These are phyloP conservation scores for Phaseolus coccineus DNA, from an alignment of 331 rosid species.

Conservation along the genomic window DNA sequence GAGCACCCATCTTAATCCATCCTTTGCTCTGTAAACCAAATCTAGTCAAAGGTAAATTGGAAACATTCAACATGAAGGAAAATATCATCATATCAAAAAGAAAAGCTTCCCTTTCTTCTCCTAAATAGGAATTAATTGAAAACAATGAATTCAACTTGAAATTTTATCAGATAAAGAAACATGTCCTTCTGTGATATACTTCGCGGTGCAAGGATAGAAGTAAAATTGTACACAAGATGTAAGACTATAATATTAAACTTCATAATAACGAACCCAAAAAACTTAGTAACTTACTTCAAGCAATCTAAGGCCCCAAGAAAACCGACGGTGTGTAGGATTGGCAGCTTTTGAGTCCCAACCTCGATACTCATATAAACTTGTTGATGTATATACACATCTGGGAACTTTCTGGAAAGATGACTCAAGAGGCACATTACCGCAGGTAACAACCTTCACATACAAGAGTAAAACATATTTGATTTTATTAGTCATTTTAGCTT, in stretches of 20 bases:
- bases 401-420: constrained; percentile 93
- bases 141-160: constrained; percentile 18
- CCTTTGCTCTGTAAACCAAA: constrained; percentile 13
- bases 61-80: constrained; percentile 13
- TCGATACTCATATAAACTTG: constrained; percentile 87
- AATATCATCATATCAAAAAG: not conserved
- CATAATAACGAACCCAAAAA: constrained; percentile 25
- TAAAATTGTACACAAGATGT: not conserved
- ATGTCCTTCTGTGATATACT: constrained; percentile 4
- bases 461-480: constrained; percentile 44
- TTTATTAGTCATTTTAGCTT: constrained; percentile 35
- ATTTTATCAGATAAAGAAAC: constrained; percentile 1
- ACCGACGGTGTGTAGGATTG: constrained; percentile 81
- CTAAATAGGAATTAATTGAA: constrained; percentile 26
- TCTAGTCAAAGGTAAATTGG: constrained; percentile 8
- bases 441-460: constrained; percentile 87
- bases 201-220: not conserved
- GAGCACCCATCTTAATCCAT: not conserved
- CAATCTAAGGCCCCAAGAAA: constrained; percentile 93
- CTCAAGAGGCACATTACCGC: constrained; percentile 97
- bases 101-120: not conserved
- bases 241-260: constrained; percentile 17
- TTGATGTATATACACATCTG: constrained; percentile 94
- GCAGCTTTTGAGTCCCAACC: constrained; percentile 97
- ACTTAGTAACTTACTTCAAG: constrained; percentile 67